phyloP scores from a whole-genome alignment of 2,329 filamentous ascomycete species.

The Colletotrichum salicis region DNA sequence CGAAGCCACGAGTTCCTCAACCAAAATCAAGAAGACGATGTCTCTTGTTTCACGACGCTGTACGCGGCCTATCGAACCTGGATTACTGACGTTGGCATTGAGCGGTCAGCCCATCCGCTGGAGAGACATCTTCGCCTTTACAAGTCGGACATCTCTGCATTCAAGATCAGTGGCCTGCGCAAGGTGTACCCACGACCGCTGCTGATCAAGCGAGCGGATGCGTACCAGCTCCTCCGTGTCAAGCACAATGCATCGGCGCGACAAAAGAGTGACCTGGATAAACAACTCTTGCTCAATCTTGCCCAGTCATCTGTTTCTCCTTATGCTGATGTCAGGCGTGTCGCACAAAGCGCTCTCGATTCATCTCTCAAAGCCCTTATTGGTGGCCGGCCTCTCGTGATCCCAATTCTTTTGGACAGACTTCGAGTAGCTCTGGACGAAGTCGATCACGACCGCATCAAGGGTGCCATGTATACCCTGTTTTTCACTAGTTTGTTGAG shows the following conservation, averaged over 20 bases:
- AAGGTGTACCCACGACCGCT: constrained; percentile 93
- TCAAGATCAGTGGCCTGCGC: constrained; percentile 91
- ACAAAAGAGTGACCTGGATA: constrained; percentile 90
- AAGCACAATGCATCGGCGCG: constrained; percentile 92
- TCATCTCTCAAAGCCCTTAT: constrained; percentile 92
- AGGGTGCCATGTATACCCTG: constrained; percentile 91
- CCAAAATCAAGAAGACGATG: constrained; percentile 90
- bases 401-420: constrained; percentile 84
- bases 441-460: constrained; percentile 90
- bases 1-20: constrained; percentile 86
- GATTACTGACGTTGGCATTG: constrained; percentile 98
- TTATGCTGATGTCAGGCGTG: constrained; percentile 95
- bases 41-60: constrained; percentile 91
- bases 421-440: constrained; percentile 82
- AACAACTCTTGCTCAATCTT: constrained; percentile 83
- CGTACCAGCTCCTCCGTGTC: constrained; percentile 93
- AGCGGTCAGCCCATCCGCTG: constrained; percentile 91
- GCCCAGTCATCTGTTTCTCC: constrained; percentile 89
- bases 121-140: constrained; percentile 88
- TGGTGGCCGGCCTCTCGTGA: constrained; percentile 87
- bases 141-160: constrained; percentile 86
- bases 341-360: constrained; percentile 91
- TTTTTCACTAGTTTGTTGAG: constrained; percentile 89
- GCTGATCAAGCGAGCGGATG: constrained; percentile 91
- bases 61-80: constrained; percentile 94